A percentile compares a stretch with the other conserved stretches of the same genome.
These are phyloP conservation scores for Entomortierella beljakovae DNA, from an alignment of 192 early-diverging fungal species.

Conservation along the genomic window DNA sequence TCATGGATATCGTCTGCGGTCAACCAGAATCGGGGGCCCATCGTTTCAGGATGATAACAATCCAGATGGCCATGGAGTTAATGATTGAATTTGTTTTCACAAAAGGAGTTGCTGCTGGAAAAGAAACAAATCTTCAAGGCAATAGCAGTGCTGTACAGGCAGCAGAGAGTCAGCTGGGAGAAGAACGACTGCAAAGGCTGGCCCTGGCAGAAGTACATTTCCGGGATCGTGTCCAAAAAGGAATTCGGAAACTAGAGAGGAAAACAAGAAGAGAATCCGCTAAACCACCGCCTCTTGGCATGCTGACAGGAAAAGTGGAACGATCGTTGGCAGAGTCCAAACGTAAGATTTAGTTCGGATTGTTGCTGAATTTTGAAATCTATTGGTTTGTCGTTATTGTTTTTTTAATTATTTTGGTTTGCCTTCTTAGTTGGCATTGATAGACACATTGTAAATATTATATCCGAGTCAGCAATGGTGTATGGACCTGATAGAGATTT, in stretches of 20 bases:
- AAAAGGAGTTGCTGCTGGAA: conserved; percentile 25
- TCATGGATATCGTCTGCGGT: conserved; percentile 37
- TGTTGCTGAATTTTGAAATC: neutral
- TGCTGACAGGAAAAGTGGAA: conserved; percentile 35
- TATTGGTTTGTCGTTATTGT: neutral
- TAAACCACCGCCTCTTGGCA: conserved; percentile 11
- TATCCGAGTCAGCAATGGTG: conserved; percentile 35
- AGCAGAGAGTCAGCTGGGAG: conserved; percentile 32
- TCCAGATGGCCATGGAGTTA: conserved; percentile 54
- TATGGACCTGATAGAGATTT: conserved; percentile 40
- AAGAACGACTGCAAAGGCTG: conserved; percentile 26
- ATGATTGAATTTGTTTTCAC: conserved; percentile 55
- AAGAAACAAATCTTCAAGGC: conserved; percentile 2
- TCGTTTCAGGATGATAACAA: conserved; percentile 32
- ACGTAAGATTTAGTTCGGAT: conserved; percentile 9
- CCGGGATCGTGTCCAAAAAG: conserved; percentile 23
- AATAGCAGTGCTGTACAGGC: conserved; percentile 14
- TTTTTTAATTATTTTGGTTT: neutral
- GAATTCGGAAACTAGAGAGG: conserved; percentile 31
- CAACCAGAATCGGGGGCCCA: conserved; percentile 44
- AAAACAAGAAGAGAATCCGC: conserved; percentile 7
- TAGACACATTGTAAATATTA: conserved; percentile 43
- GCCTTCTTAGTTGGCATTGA: conserved; percentile 42
- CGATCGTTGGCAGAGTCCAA: conserved; percentile 46
- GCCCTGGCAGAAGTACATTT: conserved; percentile 31